These are phyloP conservation scores for Senna siamea DNA, from an alignment of 306 rosid genomes.

Conservation along the genomic window DNA sequence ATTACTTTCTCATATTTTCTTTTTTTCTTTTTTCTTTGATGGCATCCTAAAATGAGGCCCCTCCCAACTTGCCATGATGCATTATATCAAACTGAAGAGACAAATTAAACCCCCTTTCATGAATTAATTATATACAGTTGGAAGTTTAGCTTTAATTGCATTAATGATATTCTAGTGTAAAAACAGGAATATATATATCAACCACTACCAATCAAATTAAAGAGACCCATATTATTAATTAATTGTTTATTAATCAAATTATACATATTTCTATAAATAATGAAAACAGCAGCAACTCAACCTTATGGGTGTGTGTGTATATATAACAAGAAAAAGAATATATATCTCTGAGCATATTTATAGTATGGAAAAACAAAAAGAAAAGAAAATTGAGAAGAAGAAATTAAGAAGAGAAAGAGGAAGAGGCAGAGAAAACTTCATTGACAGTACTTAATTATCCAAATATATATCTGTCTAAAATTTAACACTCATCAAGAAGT, in stretches of 20 bases:
- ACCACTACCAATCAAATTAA: background rate
- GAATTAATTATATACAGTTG: background rate
- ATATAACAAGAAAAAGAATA: too few species aligned
- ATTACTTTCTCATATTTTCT: slow-evolving; percentile 21
- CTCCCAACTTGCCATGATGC: slow-evolving; percentile 35
- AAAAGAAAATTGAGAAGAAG: background rate
- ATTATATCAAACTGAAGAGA: too few species aligned
- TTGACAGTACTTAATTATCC: background rate
- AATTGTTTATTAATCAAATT: background rate
- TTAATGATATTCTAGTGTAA: background rate
- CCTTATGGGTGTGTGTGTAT: background rate
- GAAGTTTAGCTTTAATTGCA: slow-evolving; percentile 8
- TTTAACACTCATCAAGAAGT: slow-evolving; percentile 1
- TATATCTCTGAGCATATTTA: too few species aligned
- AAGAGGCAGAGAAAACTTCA: too few species aligned
- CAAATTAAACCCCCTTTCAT: slow-evolving; percentile 16
- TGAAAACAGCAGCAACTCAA: background rate
- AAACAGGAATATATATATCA: background rate
- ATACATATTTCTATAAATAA: too few species aligned
- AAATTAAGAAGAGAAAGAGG: background rate
- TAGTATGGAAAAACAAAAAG: too few species aligned
- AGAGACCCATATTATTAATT: background rate
- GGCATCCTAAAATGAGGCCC: slow-evolving; percentile 28
- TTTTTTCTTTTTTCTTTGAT: background rate
- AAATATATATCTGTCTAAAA: background rate